Evolutionary conservation across 2,329 filamentous ascomycete genomes (phyloP).

Genomic region (Exophiala xenobiotica): DNA sequence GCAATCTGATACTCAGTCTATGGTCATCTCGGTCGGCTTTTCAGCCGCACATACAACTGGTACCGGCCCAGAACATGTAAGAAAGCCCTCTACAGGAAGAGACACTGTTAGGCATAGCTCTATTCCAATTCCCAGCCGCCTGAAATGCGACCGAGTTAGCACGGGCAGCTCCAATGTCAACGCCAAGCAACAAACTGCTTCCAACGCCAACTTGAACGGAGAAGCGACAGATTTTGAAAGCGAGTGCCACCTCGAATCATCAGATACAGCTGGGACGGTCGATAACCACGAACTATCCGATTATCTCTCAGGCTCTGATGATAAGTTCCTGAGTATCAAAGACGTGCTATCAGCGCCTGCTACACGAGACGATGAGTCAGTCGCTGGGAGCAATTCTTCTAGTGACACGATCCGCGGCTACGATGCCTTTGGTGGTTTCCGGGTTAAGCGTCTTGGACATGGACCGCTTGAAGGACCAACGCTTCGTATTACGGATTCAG

Average conservation of each 20-base stretch:
- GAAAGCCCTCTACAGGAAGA: neutral
- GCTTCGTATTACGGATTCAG: conserved; percentile 27
- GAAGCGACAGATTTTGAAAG: too few species aligned
- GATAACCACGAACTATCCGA: neutral
- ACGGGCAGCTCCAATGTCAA: neutral
- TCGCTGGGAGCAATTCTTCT: conserved; percentile 8
- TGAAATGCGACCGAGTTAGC: neutral
- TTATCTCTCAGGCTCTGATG: neutral
- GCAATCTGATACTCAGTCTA: neutral
- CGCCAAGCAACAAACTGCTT: neutral
- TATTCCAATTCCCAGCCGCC: conserved; percentile 15
- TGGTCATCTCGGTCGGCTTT: neutral
- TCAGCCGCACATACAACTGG: neutral
- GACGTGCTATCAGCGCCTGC: conserved; percentile 16
- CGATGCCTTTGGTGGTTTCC: conserved; percentile 22
- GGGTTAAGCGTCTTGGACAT: conserved; percentile 17
- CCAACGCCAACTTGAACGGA: neutral
- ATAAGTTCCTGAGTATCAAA: conserved; percentile 6
- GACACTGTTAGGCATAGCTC: conserved; percentile 16
- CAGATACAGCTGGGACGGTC: neutral
- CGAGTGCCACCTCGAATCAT: neutral
- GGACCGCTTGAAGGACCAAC: conserved; percentile 17
- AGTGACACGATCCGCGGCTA: conserved; percentile 14
- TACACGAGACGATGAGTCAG: conserved; percentile 8
- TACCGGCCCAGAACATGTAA: neutral